Conservation (phyloP, 2,329 filamentous ascomycete species). For the Fusarium penzigii region DNA sequence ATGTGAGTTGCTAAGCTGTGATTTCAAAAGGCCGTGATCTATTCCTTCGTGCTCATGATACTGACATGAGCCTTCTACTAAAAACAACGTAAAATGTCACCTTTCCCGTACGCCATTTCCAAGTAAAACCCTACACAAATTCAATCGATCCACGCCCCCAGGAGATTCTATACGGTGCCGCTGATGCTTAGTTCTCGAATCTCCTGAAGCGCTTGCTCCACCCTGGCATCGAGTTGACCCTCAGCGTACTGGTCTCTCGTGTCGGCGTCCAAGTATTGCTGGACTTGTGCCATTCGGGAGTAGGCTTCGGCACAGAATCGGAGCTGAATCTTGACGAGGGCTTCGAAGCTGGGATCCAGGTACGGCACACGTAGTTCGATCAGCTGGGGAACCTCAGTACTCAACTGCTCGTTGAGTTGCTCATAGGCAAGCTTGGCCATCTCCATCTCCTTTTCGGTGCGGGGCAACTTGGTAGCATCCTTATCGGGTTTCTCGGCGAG, state of each 20-base stretch:
- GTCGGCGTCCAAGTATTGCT: constrained; percentile 95
- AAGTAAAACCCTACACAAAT: constrained; percentile 9
- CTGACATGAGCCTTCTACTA: constrained; percentile 29
- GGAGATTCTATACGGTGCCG: constrained; percentile 56
- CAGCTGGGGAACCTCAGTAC: constrained; percentile 87
- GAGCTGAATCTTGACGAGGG: constrained; percentile 96
- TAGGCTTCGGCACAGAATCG: constrained; percentile 98
- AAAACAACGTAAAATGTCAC: constrained; percentile 15
- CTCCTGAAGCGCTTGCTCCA: constrained; percentile 95
- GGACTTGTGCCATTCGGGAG: constrained; percentile 96
- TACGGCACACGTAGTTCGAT: constrained; percentile 97
- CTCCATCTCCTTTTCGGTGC: constrained; percentile 93
- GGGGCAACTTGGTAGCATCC: constrained; percentile 92
- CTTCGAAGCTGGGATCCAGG: constrained; percentile 94
- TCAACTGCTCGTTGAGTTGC: constrained; percentile 94
- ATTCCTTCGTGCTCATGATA: constrained; percentile 25
- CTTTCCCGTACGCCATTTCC: constrained; percentile 31
- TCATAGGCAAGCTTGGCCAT: constrained; percentile 94
- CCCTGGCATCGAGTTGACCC: constrained; percentile 85
- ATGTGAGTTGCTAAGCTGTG: not conserved
- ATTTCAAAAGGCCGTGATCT: constrained; percentile 19
- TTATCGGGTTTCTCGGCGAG: constrained; percentile 98
- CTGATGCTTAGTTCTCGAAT: constrained; percentile 95
- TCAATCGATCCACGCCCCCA: constrained; percentile 2
- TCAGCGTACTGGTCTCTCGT: constrained; percentile 95